These are phyloP conservation scores for Paracoccidioides brasiliensis DNA, from an alignment of 2,329 filamentous ascomycete genomes.

Conservation along the genomic window DNA sequence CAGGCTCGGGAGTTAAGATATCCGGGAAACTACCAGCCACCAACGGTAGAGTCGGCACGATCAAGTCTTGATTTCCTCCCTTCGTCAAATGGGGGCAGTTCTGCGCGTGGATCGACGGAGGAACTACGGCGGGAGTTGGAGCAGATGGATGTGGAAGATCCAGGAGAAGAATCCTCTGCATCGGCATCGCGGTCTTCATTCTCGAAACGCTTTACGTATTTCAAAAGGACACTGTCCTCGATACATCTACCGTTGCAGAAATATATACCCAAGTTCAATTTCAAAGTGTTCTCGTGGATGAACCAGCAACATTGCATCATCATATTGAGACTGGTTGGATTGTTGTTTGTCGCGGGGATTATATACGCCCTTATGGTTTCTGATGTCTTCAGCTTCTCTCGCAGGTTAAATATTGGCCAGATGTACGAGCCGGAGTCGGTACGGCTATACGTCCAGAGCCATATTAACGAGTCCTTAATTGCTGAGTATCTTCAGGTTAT, in stretches of 20 bases:
- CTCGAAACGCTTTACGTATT: constrained; percentile 43
- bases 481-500: constrained; percentile 62
- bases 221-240: constrained; percentile 45
- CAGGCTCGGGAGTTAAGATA: constrained; percentile 24
- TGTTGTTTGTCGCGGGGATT: constrained; percentile 61
- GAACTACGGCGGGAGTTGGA: constrained; percentile 70
- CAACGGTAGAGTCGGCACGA: constrained; percentile 72
- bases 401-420: constrained; percentile 49
- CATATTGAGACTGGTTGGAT: constrained; percentile 58
- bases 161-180: constrained; percentile 24
- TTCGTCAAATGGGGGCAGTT: constrained; percentile 39
- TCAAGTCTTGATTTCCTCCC: constrained; percentile 43
- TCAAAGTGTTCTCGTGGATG: constrained; percentile 25
- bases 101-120: constrained; percentile 42
- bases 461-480: constrained; percentile 57
- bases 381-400: constrained; percentile 61
- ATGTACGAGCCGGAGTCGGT: constrained; percentile 77
- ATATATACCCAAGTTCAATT: constrained; percentile 30
- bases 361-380: constrained; percentile 78
- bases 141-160: constrained; percentile 76
- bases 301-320: constrained; percentile 50
- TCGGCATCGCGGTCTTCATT: constrained; percentile 27
- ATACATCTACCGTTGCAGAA: constrained; percentile 40
- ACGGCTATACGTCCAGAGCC: constrained; percentile 58
- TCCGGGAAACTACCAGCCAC: constrained; percentile 49